phyloP scores from a whole-genome alignment of 176 grass and related monocot genomes.

The Microstegium vimineum region DNA sequence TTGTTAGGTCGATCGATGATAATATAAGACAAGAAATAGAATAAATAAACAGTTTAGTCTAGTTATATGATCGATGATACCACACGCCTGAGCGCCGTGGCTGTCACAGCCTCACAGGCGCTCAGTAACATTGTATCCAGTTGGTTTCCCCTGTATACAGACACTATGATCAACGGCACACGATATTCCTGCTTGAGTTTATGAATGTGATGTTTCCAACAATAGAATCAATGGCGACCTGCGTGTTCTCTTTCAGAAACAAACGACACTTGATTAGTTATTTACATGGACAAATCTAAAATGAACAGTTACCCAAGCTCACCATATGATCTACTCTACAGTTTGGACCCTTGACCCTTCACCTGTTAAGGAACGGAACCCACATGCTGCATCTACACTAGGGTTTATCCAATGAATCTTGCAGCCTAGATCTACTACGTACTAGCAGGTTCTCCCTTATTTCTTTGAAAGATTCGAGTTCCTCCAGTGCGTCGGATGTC shows the following conservation, averaged over 20 bases:
- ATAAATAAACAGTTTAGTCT: slow-evolving; percentile 16
- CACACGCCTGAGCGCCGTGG: neutral
- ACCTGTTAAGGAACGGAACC: neutral
- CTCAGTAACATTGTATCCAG: slow-evolving; percentile 6
- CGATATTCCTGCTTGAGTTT: slow-evolving; percentile 1
- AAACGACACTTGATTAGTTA: slow-evolving; percentile 32
- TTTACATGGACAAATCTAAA: slow-evolving; percentile 16
- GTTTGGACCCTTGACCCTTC: slow-evolving; percentile 6
- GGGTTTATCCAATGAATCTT: slow-evolving; percentile 42
- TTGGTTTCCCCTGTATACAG: slow-evolving; percentile 24
- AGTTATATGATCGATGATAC: neutral
- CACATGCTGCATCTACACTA: slow-evolving; percentile 1
- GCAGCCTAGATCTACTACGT: slow-evolving; percentile 52
- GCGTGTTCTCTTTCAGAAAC: neutral
- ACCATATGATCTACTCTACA: slow-evolving; percentile 6
- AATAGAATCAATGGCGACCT: neutral
- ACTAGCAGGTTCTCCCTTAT: slow-evolving; percentile 64
- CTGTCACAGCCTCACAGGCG: neutral
- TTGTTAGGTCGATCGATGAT: neutral
- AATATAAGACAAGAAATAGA: neutral
- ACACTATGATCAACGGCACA: slow-evolving; percentile 27
- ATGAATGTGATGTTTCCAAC: neutral
- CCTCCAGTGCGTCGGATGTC: slow-evolving; percentile 73
- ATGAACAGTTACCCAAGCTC: neutral
- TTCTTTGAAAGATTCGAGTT: slow-evolving; percentile 74